Evolutionary conservation across 1,284 basidiomycete genomes (phyloP), one percentile per base, ranked within the genome.

Genomic region (Singerocomus rubriflavus): DNA sequence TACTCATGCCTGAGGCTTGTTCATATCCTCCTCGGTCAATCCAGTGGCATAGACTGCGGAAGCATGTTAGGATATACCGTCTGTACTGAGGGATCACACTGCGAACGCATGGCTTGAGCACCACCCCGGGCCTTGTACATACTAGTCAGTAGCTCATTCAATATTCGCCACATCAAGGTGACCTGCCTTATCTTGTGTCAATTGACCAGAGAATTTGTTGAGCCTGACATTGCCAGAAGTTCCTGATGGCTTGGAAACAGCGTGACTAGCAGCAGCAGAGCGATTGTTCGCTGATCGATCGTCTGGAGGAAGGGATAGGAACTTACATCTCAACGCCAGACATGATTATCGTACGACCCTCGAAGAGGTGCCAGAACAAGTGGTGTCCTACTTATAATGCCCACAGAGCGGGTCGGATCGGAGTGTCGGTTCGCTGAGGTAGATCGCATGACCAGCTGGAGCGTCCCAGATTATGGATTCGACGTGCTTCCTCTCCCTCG

Each of bases 91-190:
- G 30, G n/a, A 44, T 17, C n/a, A 29, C 31, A 70, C 16, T 29
- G 26, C 85, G 67, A 63, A 91, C 88, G 72, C 88, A 91, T 91
- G 30, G 88, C 88, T 65, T 91, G 88, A 17, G 88, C 87, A 43
- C 81, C 85, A 57, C 88, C 88, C 48, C 77, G 80, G 52, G 79
- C 75, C 85, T 90, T 52, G 42, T 13, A 51, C 29, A 16, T 27
- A 41, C 5, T 33, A 32, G 31, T 54, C 17, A 56, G 48, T 12
- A 17, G 44, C n/a, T 9, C 17, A 21, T 44, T 16, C 35, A 13
- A 37, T 26, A 12, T 26, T 21, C 21, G 4, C 21, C 21, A 21
- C 21, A 4, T 21, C 21, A 21, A 4, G 21, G 21, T 21, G 21
- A 21, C 21, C 21, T 21, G 82, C 87, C 75, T 88, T 88, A 63